Evolutionary conservation across 805 yeast species (phyloP).

Genomic region (Kodamaea fukazawae): DNA sequence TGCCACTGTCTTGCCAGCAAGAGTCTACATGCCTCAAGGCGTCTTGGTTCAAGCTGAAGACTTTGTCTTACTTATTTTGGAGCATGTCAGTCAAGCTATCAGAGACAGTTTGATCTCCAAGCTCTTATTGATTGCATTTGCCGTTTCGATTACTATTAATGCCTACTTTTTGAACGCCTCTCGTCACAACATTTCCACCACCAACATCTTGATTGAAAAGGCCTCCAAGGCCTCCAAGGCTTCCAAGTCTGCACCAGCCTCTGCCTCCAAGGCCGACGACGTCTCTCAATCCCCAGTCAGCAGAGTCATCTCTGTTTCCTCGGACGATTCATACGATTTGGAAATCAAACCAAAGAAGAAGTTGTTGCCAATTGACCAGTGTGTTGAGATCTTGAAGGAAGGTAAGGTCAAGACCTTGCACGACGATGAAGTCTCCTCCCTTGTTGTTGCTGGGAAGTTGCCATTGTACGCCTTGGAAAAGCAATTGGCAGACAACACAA

Average conservation of each 20-base stretch:
- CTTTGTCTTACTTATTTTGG: constrained; percentile 47
- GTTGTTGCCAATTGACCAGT: constrained; percentile 58
- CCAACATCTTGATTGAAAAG: constrained; percentile 38
- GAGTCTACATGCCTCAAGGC: constrained; percentile 57
- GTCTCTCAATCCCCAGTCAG: background rate
- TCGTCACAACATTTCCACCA: constrained; percentile 55
- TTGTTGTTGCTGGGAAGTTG: constrained; percentile 72
- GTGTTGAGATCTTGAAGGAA: constrained; percentile 58
- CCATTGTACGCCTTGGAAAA: constrained; percentile 95
- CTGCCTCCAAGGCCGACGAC: constrained; percentile 25
- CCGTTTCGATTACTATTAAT: constrained; percentile 75
- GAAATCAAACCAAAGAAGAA: constrained; percentile 21
- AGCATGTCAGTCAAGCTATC: constrained; percentile 62
- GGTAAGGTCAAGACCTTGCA: constrained; percentile 67
- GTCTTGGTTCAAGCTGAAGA: constrained; percentile 62
- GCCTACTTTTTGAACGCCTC: constrained; percentile 84
- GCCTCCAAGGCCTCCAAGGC: constrained; percentile 33
- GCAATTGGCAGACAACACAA: constrained; percentile 78
- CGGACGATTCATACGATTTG: constrained; percentile 20
- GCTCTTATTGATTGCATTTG: constrained; percentile 66
- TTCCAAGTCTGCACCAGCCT: constrained; percentile 9
- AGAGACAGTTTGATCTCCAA: constrained; percentile 80
- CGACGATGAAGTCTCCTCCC: constrained; percentile 69
- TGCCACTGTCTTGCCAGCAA: constrained; percentile 57
- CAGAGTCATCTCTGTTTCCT: background rate